phyloP scores from a whole-genome alignment of 1,139 yeast genomes.

The Hansenula anomala region DNA sequence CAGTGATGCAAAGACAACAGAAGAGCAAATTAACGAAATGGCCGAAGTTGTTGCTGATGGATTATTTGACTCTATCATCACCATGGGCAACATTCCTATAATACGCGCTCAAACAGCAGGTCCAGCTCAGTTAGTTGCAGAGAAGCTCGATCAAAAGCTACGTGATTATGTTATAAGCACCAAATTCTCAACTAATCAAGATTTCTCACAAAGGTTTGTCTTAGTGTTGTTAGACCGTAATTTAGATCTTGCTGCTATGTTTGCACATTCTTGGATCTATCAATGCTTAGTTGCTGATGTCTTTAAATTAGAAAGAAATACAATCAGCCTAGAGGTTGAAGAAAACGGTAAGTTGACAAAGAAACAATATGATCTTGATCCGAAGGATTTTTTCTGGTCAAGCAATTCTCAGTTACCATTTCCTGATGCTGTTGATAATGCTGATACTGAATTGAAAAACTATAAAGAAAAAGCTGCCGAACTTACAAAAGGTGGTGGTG shows the following conservation, averaged over 20 bases:
- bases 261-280: slow-evolving; percentile 96
- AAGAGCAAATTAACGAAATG: slow-evolving; percentile 63
- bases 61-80: slow-evolving; percentile 70
- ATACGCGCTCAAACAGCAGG: slow-evolving; percentile 91
- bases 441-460: slow-evolving; percentile 73
- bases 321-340: slow-evolving; percentile 54
- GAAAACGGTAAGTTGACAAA: slow-evolving; percentile 34
- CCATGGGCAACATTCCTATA: slow-evolving; percentile 77
- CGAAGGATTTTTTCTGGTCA: slow-evolving; percentile 89
- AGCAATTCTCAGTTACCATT: slow-evolving; percentile 83
- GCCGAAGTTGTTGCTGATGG: slow-evolving; percentile 77
- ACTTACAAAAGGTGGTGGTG: slow-evolving; percentile 76
- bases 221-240: slow-evolving; percentile 81
- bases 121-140: slow-evolving; percentile 92
- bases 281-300: slow-evolving; percentile 96
- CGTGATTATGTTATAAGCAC: slow-evolving; percentile 82
- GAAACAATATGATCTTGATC: slow-evolving; percentile 80
- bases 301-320: slow-evolving; percentile 73
- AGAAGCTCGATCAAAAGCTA: slow-evolving; percentile 73
- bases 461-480: slow-evolving; percentile 88
- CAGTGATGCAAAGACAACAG: slow-evolving; percentile 67
- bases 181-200: slow-evolving; percentile 28
- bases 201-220: slow-evolving; percentile 58
- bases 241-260: slow-evolving; percentile 88
- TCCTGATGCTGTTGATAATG: slow-evolving; percentile 97